Evolutionary conservation across 116 monocot genomes (phyloP).

Genomic region (Papilionanthe hybrid): DNA sequence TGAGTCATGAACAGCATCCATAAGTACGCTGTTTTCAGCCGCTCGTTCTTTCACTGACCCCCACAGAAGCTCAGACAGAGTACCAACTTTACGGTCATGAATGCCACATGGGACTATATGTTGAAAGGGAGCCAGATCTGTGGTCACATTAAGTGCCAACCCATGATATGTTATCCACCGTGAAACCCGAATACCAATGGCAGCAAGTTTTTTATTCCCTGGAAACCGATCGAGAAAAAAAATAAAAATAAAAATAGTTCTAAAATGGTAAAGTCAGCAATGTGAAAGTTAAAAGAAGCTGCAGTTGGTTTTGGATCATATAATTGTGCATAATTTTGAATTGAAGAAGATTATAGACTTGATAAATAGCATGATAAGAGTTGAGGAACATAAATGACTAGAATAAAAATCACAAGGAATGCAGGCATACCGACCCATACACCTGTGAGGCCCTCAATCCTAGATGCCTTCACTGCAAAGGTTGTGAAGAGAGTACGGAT

Average conservation of each 20-base stretch:
- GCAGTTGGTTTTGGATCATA: neutral
- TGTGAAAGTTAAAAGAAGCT: neutral
- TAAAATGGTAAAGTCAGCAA: no score
- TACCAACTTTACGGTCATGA: slow-evolving; percentile 50
- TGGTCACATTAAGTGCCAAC: slow-evolving; percentile 70
- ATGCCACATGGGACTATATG: slow-evolving; percentile 85
- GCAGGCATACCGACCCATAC: slow-evolving; percentile 83
- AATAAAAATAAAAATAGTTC: neutral
- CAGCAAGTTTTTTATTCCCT: slow-evolving; percentile 82
- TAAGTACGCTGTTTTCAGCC: slow-evolving; percentile 19
- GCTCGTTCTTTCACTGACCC: slow-evolving; percentile 7
- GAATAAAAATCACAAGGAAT: neutral
- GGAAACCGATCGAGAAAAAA: neutral
- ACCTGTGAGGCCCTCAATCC: slow-evolving; percentile 68
- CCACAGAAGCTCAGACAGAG: slow-evolving; percentile 37
- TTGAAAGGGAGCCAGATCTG: slow-evolving; percentile 62
- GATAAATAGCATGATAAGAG: neutral
- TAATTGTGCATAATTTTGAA: neutral
- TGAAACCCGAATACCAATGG: slow-evolving; percentile 80
- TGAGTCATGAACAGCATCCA: slow-evolving; percentile 43
- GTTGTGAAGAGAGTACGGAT: slow-evolving; percentile 58
- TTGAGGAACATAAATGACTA: neutral
- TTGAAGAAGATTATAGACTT: neutral
- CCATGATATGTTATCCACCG: slow-evolving; percentile 88
- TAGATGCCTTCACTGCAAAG: slow-evolving; percentile 76